These are phyloP conservation scores for Septoria petroselini DNA, from an alignment of 2,329 filamentous ascomycete species.

Conservation along the genomic window DNA sequence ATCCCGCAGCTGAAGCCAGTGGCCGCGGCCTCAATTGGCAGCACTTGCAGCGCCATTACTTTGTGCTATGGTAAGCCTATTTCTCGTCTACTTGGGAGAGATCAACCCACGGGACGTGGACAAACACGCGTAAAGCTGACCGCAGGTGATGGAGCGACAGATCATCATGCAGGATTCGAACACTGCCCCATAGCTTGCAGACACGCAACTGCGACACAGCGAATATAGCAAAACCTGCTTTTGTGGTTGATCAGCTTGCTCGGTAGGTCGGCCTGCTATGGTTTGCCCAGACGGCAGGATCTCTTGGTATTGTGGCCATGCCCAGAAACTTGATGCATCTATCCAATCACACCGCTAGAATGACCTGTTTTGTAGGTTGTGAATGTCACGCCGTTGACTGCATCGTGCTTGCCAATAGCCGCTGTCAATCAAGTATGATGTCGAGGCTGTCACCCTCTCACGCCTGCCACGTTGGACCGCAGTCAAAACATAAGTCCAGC, in stretches of 20 bases:
- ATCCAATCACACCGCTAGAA: background rate
- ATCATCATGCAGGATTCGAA: too few relatives aligned
- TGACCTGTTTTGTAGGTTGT: background rate
- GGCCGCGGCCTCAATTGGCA: too few relatives aligned
- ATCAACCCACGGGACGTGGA: too few relatives aligned
- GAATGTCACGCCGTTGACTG: background rate
- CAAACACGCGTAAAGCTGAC: too few relatives aligned
- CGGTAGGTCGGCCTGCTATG: background rate
- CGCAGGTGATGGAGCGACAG: too few relatives aligned
- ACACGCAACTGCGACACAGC: too few relatives aligned
- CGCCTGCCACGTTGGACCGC: slow-evolving; percentile 2
- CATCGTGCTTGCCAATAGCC: slow-evolving; percentile 7
- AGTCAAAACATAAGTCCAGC: too few relatives aligned
- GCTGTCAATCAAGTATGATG: background rate
- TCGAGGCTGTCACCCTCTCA: background rate
- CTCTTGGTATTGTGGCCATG: background rate
- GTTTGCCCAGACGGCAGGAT: slow-evolving; percentile 10
- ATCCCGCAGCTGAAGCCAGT: too few relatives aligned
- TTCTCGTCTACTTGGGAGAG: too few relatives aligned
- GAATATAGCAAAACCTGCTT: background rate
- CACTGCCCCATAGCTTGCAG: too few relatives aligned
- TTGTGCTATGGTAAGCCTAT: too few relatives aligned
- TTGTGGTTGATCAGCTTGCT: background rate
- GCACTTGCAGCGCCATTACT: too few relatives aligned
- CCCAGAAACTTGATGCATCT: background rate